phyloP scores from a whole-genome alignment of 345 rosid genomes.

The Citrus sinensis region DVS_A1.0 CM039167.1:7957001-7957500 shows the following conservation, averaged over 20 bases:
- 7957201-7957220: no score
- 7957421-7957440: neutral
- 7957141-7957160: fast-evolving
- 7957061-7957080: no score
- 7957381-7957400: neutral
- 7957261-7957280: no score
- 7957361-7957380: neutral
- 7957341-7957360: no score
- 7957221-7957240: no score
- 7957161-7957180: fast-evolving
- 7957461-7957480: neutral
- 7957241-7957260: neutral
- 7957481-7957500: neutral
- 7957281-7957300: neutral
- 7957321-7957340: no score
- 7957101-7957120: neutral
- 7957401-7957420: neutral
- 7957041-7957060: no score
- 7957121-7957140: no score
- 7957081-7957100: no score
- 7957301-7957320: neutral
- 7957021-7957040: no score
- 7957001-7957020: fast-evolving
- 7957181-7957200: no score
- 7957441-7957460: neutral